A percentile compares a stretch with the other conserved stretches of the same genome.
phyloP scores from a whole-genome alignment of 2,329 filamentous ascomycete genomes.

The Colletotrichum kahawae region DNA sequence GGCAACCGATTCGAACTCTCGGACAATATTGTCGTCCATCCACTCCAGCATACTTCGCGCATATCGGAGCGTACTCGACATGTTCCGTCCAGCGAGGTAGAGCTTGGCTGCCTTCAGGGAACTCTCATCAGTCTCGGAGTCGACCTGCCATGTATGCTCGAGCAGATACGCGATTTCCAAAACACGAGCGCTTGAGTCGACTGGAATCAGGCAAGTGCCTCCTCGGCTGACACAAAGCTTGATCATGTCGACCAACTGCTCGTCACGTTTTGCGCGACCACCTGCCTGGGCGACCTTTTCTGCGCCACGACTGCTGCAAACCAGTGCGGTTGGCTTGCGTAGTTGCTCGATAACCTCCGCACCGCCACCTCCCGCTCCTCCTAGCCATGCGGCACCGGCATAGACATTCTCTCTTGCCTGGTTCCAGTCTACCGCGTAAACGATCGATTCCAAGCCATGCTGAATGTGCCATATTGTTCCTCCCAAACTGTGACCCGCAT shows the following conservation, averaged over 20 bases:
- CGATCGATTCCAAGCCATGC: slow-evolving; percentile 93
- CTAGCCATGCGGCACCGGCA: slow-evolving; percentile 91
- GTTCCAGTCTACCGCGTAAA: slow-evolving; percentile 98
- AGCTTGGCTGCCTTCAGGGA: slow-evolving; percentile 63
- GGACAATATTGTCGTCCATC: slow-evolving; percentile 97
- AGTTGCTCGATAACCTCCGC: slow-evolving; percentile 93
- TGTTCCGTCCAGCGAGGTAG: slow-evolving; percentile 85
- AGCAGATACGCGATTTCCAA: slow-evolving; percentile 90
- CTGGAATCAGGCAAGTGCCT: slow-evolving; percentile 90
- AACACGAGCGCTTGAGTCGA: slow-evolving; percentile 93
- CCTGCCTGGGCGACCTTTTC: slow-evolving; percentile 73
- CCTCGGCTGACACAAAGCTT: slow-evolving; percentile 78
- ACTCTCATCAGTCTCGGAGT: slow-evolving; percentile 57
- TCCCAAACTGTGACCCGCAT: slow-evolving; percentile 92
- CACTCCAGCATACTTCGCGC: slow-evolving; percentile 96
- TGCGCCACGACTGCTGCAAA: slow-evolving; percentile 87
- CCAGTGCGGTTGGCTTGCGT: slow-evolving; percentile 88
- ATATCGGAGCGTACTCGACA: slow-evolving; percentile 87
- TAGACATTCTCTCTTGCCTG: slow-evolving; percentile 96
- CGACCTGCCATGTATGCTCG: slow-evolving; percentile 87
- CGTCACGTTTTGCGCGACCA: slow-evolving; percentile 82
- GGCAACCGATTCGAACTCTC: slow-evolving; percentile 82
- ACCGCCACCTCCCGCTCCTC: slow-evolving; percentile 78
- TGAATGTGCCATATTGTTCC: slow-evolving; percentile 99
- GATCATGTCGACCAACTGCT: slow-evolving; percentile 83